Base-by-base conservation (phyloP, 2,329 filamentous ascomycete genomes). In the Paracorniculantispora psalliotae region DNA sequence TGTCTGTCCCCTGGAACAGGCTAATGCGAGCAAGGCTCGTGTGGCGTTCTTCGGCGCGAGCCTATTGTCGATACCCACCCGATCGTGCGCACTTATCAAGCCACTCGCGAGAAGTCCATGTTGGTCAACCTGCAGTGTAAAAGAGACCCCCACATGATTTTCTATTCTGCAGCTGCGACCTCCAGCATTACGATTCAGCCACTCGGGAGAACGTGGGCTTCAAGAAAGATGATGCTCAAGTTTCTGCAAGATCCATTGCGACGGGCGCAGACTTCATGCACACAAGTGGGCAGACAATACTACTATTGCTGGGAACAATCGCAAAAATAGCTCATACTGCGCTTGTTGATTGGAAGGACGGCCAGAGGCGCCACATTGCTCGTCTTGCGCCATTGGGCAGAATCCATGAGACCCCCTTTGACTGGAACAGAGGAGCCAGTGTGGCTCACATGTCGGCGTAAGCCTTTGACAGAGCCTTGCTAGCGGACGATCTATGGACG, bases 271-370 rank as follows among this genome's bases (percentile, higher is more conserved):
- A 92, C 69, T 77, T 88, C 87, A 91, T 65, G 86, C 83, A 6
- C 79, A 88, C 52, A 89, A 87, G 71, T 96, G 91, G 91, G 85
- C 85, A 65, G 79, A 84, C 46, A 82, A 84, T n/a, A 93, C 89
- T 0, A 90, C 96, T 1, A 89, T 94, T 2, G 85, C 93, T 1
- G 96, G 90, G 90, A 91, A 94, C 71, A 94, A 93, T 75, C 80
- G 90, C 33, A 84, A 92, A n/a, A 0, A 92, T 89, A 10, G 82
- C 85, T 65, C 91, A 96, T 72, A 88, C 88, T 7, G 91, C 91
- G 2, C 76, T 93, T 41, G 77, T 93, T 3, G 91, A 96, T 71
- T 96, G 91, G 91, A 84, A 88, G 65, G 84, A 84, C 69, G 90
- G 90, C 3, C 85, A 90, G 72, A 79, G 91, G 60, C 81, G 91